Conservation (phyloP, 2,329 filamentous ascomycete species). For the Penicillium sclerotigenum region DNA sequence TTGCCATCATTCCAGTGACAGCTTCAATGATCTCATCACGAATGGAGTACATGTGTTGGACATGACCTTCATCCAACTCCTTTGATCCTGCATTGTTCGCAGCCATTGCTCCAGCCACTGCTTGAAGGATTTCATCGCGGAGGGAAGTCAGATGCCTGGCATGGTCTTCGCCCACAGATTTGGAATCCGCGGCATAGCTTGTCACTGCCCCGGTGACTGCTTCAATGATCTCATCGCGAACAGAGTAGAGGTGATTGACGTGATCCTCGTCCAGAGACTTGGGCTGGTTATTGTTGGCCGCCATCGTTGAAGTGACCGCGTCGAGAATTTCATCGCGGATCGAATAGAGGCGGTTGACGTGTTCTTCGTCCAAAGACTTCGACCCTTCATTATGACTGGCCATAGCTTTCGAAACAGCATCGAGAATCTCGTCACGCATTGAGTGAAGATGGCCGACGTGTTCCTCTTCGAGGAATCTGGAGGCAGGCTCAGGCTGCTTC, state of each 20-base stretch:
- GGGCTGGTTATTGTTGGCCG: conserved; percentile 20
- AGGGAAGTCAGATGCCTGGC: conserved; percentile 20
- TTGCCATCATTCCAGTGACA: conserved; percentile 8
- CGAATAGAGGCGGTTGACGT: conserved; percentile 20
- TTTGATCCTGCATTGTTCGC: conserved; percentile 20
- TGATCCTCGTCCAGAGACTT: conserved; percentile 24
- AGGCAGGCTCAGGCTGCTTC: conserved; percentile 59
- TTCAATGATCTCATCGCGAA: conserved; percentile 33
- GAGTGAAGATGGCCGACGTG: conserved; percentile 23
- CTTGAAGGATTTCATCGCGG: conserved; percentile 32
- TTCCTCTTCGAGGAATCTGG: conserved; percentile 25
- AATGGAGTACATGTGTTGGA: conserved; percentile 7
- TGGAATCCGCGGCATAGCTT: conserved; percentile 20
- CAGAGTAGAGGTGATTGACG: conserved; percentile 18
- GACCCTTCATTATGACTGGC: conserved; percentile 23
- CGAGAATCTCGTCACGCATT: conserved; percentile 34
- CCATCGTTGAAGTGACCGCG: conserved; percentile 26
- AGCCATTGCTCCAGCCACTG: conserved; percentile 25
- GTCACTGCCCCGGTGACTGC: conserved; percentile 28
- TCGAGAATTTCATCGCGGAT: conserved; percentile 33
- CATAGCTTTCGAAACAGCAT: conserved; percentile 28
- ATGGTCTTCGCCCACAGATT: conserved; percentile 21
- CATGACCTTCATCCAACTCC: conserved; percentile 14
- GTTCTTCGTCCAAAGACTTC: conserved; percentile 22
- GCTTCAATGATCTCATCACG: conserved; percentile 42